A percentile compares a stretch with the other conserved stretches of the same genome.
These are phyloP conservation scores for Colletotrichum cordylinicola DNA, from an alignment of 2,329 filamentous ascomycete species.

Conservation along the genomic window DNA sequence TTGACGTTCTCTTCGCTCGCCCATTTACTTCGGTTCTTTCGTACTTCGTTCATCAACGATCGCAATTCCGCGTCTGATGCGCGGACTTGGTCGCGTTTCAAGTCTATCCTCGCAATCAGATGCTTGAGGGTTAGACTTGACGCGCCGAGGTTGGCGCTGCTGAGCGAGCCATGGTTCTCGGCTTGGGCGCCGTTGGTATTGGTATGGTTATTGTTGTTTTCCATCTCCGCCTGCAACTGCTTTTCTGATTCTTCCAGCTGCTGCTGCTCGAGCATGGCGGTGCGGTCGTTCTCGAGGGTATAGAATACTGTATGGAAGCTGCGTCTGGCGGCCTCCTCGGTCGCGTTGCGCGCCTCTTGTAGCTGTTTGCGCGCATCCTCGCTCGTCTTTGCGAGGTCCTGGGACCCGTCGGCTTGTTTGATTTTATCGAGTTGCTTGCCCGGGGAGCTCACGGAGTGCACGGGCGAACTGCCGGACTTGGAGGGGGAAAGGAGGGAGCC, in stretches of 20 bases:
- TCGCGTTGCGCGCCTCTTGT: conserved; percentile 89
- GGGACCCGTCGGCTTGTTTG: conserved; percentile 53
- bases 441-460: conserved; percentile 66
- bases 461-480: conserved; percentile 72
- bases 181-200: conserved; percentile 55
- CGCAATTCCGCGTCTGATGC: conserved; percentile 93
- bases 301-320: conserved; percentile 95
- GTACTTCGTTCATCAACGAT: conserved; percentile 93
- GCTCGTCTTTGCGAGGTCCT: conserved; percentile 69
- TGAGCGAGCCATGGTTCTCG: conserved; percentile 85
- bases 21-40: conserved; percentile 99
- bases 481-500: conserved; percentile 70
- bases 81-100: conserved; percentile 86
- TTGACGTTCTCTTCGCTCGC: conserved; percentile 97
- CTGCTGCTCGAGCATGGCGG: conserved; percentile 97
- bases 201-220: conserved; percentile 62
- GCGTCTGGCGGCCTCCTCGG: conserved; percentile 85
- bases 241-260: conserved; percentile 96
- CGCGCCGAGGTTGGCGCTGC: conserved; percentile 91
- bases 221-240: conserved; percentile 95
- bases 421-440: conserved; percentile 59
- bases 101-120: conserved; percentile 92
- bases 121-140: conserved; percentile 97
- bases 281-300: conserved; percentile 91
- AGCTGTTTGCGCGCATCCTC: conserved; percentile 93